Base-by-base conservation (phyloP, 1,284 basidiomycete species). In the Ustilago curta region DNA sequence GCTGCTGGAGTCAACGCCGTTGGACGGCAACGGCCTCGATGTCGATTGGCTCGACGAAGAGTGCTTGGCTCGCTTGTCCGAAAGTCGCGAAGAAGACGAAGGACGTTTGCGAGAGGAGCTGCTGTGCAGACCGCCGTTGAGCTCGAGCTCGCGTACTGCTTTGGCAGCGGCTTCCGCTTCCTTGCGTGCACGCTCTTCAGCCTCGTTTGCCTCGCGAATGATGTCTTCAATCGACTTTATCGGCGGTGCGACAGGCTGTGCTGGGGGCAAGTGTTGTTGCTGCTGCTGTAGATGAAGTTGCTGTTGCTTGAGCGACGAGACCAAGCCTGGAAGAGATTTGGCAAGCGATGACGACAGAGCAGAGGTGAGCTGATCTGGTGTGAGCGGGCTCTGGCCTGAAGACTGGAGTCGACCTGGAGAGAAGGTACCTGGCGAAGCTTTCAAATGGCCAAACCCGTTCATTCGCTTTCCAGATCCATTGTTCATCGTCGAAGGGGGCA, bases 151-250 rank as follows among this genome's bases (percentile, higher is more conserved):
- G n/a, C 59, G 59, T 8, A 53, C 71, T 49, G 52, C 67, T 40
- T 54, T 62, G n/a, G 77, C 71, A 3, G 54, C 65, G 4, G 66
- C 68, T 50, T 75, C 76, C 14, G 70, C 71, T 21, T 70, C 66
- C 45, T 67, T 73, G 49, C 76, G 70, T n/a, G 66, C 67, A 23
- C 60, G 52, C 56, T 73, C 79, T 39, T 78, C 78, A 21, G 73
- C 68, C 54, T 78, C 82, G 58, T 82, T 82, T 4, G 82, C 83
- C 27, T 77, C 75, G 18, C 82, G 75, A 37, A 84, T 84, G 51
- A 84, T 84, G 32, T 84, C 83, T 44, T 79, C 77, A 59, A 84
- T 78, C 50, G 78, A 77, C 50, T 68, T 74, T 6, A 70, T 45
- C 1, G 63, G 61, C 43, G 61, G 52, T n/a, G 65, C 56, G 27